Evolutionary conservation across 2,329 filamentous ascomycete species (phyloP), one percentile per base, ranked within the genome.

Genomic region (Neodidymelliopsis sp.): DNA sequence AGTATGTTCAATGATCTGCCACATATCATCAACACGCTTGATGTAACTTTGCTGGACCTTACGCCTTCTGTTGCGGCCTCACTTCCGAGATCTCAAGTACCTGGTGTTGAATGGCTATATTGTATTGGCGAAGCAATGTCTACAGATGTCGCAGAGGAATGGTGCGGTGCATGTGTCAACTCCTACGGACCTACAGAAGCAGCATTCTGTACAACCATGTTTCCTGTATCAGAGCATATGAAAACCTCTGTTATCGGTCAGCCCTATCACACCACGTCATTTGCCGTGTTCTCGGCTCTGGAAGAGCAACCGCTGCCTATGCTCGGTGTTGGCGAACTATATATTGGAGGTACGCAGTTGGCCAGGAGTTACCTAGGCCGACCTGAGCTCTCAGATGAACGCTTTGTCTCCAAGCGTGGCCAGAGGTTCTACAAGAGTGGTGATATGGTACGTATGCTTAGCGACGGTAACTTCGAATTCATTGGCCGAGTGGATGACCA

Each of bases 191-290:
- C 75, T 12, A 72, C 65, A 20, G 75, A 77, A 56, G 72, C 74
- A 30, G 74, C 75, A 2, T 76, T 77, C 58, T 77, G 74, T 48
- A 75, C 71, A n/a, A 76, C 75, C 9, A 77, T 77, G 16, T 71
- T 65, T 9, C 63, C 67, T 2, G 65, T 69, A 3, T 57, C 49
- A 11, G 59, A 57, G 18, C 42, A 63, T 6, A 34, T 54, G 5
- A 75, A 70, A 38, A 62, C 69, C 6, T 66, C 70, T n/a, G 64
- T 76, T 25, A 75, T 77, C 24, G 75, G 75, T 7, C 69, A 64
- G 28, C 75, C 75, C 3, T 77, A 76, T 36, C 63, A 70, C 19
- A 71, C 69, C 6, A 74, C 74, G 7, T 72, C 69, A 10, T 75
- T 77, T 38, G 66, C 65, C 4, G 56, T 77, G 5, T 64, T 75